Evolutionary conservation across 2,329 filamentous ascomycete species (phyloP), one percentile per base, ranked within the genome.

Genomic region (Elsinoe fawcettii): DNA sequence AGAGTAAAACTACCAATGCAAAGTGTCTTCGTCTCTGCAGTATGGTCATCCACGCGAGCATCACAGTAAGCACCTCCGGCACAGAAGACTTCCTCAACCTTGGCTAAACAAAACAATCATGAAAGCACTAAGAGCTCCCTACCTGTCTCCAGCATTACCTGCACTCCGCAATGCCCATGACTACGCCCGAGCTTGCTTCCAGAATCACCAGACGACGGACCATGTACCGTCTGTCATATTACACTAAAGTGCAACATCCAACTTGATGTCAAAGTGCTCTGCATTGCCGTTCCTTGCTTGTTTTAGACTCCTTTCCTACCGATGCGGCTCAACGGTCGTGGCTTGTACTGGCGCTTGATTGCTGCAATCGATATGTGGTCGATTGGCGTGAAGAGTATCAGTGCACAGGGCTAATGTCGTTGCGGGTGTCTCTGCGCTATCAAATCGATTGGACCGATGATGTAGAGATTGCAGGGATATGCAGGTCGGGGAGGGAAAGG

Each of bases 271-370:
- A 51, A 32, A 25, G 46, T 16, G 41, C 22, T 11, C n/a, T 51
- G 46, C 46, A 51, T 20, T 32, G 12, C 25, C 46, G 46, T 51
- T 34, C 46, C 25, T 18, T 25, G 25, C 46, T 18, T 25, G 46
- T 18, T 51, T 51, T 32, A 53, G 49, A 18, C 49, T 53, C 49
- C 49, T 53, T 30, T 20, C n/a, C 34, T 27, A 53, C 32, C 23
- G 49, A 23, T 25, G 49, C 49, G 49, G 49, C 49, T 53, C 30
- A 53, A 53, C 49, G 49, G 49, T 12, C 14, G 49, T 39, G 49
- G 49, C 49, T 37, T 20, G 32, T 22, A 14, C 49, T 53, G 49
- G 32, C 32, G 16, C 49, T 22, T 30, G 49, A 20, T 39, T 53
- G 11, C 16, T 18, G 8, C 49, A 53, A 53, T 53, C 49, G 49